phyloP scores from a whole-genome alignment of 306 rosid genomes.

The Pterocarpus santalinus region DNA sequence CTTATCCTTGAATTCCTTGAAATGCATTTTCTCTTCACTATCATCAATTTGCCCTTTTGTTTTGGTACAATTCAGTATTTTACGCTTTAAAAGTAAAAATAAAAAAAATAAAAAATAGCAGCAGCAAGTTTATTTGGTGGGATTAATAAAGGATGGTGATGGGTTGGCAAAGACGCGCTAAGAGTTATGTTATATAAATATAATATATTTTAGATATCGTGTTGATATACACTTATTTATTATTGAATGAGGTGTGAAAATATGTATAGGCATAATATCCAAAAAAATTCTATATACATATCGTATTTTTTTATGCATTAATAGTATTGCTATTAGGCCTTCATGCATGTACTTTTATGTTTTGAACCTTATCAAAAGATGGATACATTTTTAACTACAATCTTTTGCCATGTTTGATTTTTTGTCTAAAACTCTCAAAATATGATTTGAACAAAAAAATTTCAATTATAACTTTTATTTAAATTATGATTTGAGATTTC shows the following conservation, averaged over 20 bases:
- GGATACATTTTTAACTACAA: not conserved
- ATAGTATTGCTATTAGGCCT: not conserved
- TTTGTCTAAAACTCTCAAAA: no score
- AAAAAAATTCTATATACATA: no score
- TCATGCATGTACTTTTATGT: not conserved
- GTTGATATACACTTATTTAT: no score
- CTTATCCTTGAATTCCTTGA: constrained; percentile 13
- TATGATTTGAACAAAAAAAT: no score
- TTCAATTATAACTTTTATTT: no score
- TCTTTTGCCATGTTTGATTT: not conserved
- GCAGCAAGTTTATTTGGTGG: constrained; percentile 37
- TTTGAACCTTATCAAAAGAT: not conserved
- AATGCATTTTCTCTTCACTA: not conserved
- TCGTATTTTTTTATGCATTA: no score
- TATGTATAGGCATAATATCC: no score
- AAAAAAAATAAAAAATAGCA: not conserved
- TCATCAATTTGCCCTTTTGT: constrained; percentile 7
- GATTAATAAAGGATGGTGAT: constrained; percentile 23
- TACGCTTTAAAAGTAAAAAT: not conserved
- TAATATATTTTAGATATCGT: no score
- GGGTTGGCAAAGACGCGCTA: constrained; percentile 38
- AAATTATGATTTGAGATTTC: no score
- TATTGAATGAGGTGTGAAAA: no score
- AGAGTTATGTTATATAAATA: not conserved
- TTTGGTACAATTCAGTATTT: constrained; percentile 14